Evolutionary conservation across 225 moss, liverwort and hornwort genomes (phyloP), one percentile per base, ranked within the genome.

Genomic region (Neckera pumila): DNA sequence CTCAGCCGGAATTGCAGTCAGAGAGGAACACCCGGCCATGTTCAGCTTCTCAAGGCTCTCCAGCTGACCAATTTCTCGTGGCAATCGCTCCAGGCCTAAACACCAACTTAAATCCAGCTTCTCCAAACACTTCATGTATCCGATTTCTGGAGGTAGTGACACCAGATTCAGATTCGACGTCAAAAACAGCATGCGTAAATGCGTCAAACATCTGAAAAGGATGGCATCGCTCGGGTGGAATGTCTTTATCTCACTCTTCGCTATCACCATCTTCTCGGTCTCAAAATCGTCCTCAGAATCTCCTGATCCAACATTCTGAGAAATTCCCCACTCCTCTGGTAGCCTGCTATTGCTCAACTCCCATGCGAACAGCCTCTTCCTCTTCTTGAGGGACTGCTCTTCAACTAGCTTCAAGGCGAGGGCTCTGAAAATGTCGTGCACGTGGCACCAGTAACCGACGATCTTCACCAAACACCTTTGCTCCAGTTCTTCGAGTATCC

Each of bases 21-120:
- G 77, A 42, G 89, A 89, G 87, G 87, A 89, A 22, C 92, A 92
- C 72, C 90, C 92, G 31, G 92, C 92, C 90, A 92, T 85, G 82
- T 89, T 92, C 85, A 92, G 77, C 85, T 90, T 92, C 85, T 92
- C 67, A 6, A 92, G 90, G 43, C 72, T 89, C 89, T 81, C 84
- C 87, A 92, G 70, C 77, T 87, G 75, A 40, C 89, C 92, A 16
- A 92, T 89, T 76, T 92, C 92, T 49, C 2, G 33, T 6, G 92
- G 90, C 33, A 92, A 45, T 31, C 9, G 64, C 82, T n/a, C 2
- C 59, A 92, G 73, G 19, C 64, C 81, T 16, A 92, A 64, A 53
- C 90, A 92, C 92, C 92, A 92, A 65, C 90, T 92, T 63, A 92
- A 16, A 77, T 92, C 92, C 86, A 92, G 90, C 80, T 91, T 92